Conservation (phyloP, 768 basidiomycete genomes). For the Tulasnella sp. region DNA sequence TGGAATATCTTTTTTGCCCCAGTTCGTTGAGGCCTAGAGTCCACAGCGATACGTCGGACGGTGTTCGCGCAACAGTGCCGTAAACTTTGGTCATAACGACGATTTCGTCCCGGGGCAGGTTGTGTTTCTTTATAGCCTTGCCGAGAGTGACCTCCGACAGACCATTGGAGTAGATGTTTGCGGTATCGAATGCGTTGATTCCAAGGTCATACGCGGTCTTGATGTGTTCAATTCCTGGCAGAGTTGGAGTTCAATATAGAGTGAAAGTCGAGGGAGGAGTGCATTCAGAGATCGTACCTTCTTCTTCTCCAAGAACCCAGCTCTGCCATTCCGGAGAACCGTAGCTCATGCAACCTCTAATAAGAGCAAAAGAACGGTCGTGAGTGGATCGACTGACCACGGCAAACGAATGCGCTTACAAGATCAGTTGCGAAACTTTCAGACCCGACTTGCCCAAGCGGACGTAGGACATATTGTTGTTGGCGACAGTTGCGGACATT, state of each 20-base stretch:
- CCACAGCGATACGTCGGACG: not conserved
- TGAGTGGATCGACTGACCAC: not conserved
- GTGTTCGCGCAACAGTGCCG: not conserved
- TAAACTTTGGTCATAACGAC: constrained; percentile 69
- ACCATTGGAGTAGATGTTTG: constrained; percentile 52
- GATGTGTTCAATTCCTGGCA: constrained; percentile 8
- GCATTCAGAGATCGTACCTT: constrained; percentile 30
- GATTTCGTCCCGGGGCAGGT: constrained; percentile 56
- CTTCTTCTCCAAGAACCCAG: constrained; percentile 48
- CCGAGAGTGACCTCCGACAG: constrained; percentile 59
- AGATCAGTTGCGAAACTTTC: constrained; percentile 18
- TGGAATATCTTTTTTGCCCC: constrained; percentile 23
- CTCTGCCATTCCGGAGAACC: constrained; percentile 46
- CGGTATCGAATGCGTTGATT: constrained; percentile 31
- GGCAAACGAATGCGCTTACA: not conserved
- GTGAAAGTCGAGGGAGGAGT: not conserved
- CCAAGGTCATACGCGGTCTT: constrained; percentile 25
- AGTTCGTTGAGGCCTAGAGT: constrained; percentile 20
- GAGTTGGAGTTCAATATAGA: not conserved
- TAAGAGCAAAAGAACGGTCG: not conserved
- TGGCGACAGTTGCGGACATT: not conserved
- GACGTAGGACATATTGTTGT: constrained; percentile 15
- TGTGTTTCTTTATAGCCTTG: constrained; percentile 54
- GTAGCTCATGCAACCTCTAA: constrained; percentile 57
- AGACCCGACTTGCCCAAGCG: constrained; percentile 22